A percentile compares a stretch with the other conserved stretches of the same genome.
phyloP scores from a whole-genome alignment of 768 basidiomycete genomes.

The Xanthoconium purpureum region DNA sequence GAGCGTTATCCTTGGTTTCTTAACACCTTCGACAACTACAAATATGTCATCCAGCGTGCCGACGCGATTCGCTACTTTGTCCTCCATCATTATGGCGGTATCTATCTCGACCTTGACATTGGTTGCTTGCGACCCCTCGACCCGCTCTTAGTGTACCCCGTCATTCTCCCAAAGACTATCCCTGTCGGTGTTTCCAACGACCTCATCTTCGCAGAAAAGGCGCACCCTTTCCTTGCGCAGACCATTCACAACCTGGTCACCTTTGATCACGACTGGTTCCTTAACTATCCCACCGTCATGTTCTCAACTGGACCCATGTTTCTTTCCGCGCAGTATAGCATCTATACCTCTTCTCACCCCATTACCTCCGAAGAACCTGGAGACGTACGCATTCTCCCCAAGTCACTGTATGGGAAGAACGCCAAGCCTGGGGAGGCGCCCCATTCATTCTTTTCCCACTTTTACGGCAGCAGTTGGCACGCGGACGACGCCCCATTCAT shows the following conservation, averaged over 20 bases:
- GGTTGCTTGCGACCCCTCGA: slow-evolving; percentile 87
- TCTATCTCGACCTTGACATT: slow-evolving; percentile 96
- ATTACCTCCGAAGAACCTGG: slow-evolving; percentile 50
- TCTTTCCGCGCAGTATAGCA: slow-evolving; percentile 88
- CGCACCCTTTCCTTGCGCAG: slow-evolving; percentile 86
- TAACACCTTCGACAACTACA: slow-evolving; percentile 88
- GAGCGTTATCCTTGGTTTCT: slow-evolving; percentile 89
- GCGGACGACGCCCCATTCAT: slow-evolving; percentile 98
- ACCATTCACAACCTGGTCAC: slow-evolving; percentile 88
- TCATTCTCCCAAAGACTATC: slow-evolving; percentile 91
- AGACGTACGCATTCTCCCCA: slow-evolving; percentile 89
- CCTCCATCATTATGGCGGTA: slow-evolving; percentile 89
- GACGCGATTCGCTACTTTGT: slow-evolving; percentile 98
- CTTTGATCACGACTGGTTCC: slow-evolving; percentile 91
- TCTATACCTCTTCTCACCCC: slow-evolving; percentile 72
- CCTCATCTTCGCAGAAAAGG: slow-evolving; percentile 86
- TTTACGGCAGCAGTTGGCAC: slow-evolving; percentile 98
- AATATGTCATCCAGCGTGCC: slow-evolving; percentile 90
- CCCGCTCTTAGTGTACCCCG: slow-evolving; percentile 78
- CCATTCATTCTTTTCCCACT: slow-evolving; percentile 94
- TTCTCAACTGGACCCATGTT: slow-evolving; percentile 99
- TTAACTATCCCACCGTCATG: slow-evolving; percentile 99
- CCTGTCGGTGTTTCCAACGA: slow-evolving; percentile 98
- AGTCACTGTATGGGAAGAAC: slow-evolving; percentile 97
- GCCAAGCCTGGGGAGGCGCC: slow-evolving; percentile 78